Conservation (phyloP, 345 rosid genomes). For the Punica granatum region DNA sequence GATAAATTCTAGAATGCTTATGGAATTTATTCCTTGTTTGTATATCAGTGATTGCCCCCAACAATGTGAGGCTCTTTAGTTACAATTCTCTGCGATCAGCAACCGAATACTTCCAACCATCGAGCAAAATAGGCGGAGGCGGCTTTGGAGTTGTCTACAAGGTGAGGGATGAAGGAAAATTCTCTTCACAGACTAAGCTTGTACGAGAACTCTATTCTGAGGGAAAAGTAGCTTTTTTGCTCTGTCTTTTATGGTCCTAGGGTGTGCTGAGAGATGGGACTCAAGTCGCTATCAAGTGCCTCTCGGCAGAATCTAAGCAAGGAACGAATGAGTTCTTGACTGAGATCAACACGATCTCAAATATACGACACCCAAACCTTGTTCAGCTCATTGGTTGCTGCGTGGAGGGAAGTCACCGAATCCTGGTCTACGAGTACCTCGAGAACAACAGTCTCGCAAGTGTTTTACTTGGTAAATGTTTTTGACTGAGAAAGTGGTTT, state of each 20-base stretch:
- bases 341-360: constrained; percentile 52
- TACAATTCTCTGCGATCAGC: constrained; percentile 74
- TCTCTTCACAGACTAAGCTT: constrained; percentile 6
- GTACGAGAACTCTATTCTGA: not conserved
- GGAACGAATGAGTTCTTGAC: constrained; percentile 52
- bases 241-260: constrained; percentile 20
- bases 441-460: constrained; percentile 69
- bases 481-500: not conserved
- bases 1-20: not conserved
- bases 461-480: constrained; percentile 38
- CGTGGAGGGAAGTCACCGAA: constrained; percentile 38
- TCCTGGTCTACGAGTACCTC: constrained; percentile 53
- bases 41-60: constrained; percentile 47
- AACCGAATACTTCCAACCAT: constrained; percentile 37
- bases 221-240: not conserved
- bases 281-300: constrained; percentile 47
- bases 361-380: constrained; percentile 50
- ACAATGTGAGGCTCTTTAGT: constrained; percentile 65
- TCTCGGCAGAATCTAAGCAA: constrained; percentile 60
- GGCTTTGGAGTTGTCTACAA: constrained; percentile 85
- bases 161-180: constrained; percentile 40
- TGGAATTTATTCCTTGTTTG: constrained; percentile 6
- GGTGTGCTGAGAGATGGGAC: constrained; percentile 53
- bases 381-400: constrained; percentile 66
- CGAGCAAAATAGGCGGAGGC: constrained; percentile 32